Evolutionary conservation across 2,329 filamentous ascomycete species (phyloP).

Genomic region (Xylaria sp.): DNA sequence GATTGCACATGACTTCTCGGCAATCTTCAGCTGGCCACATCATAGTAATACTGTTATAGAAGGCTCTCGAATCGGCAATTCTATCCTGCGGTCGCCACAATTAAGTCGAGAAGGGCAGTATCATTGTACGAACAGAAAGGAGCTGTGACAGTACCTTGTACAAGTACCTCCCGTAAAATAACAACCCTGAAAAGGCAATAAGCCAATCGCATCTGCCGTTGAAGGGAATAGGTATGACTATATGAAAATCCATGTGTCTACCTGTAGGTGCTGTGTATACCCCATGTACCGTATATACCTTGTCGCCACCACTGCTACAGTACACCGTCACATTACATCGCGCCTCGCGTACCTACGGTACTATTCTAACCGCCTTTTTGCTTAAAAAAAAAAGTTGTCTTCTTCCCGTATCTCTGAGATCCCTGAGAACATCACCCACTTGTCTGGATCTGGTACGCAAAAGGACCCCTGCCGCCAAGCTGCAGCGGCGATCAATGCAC

Average conservation of each 20-base stretch:
- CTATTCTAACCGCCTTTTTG: not conserved
- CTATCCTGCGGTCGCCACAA: not conserved
- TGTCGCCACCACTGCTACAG: not conserved
- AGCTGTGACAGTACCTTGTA: not conserved
- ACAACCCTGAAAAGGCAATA: not conserved
- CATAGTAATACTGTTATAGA: not conserved
- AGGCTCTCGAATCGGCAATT: constrained; percentile 14
- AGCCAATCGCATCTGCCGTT: not conserved
- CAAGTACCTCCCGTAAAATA: not conserved
- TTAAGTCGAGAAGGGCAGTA: not conserved
- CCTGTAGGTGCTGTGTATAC: too few species aligned
- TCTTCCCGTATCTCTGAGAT: constrained; percentile 19
- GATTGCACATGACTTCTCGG: constrained; percentile 2
- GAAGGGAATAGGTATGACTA: not conserved
- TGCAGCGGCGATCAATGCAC: constrained; percentile 27
- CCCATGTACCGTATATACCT: constrained; percentile 8
- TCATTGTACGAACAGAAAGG: not conserved
- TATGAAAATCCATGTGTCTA: too few species aligned
- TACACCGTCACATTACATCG: not conserved
- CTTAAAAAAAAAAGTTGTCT: constrained; percentile 12
- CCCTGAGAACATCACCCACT: constrained; percentile 21
- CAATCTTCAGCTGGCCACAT: constrained; percentile 15
- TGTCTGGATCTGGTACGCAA: constrained; percentile 18
- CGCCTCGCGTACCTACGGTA: not conserved
- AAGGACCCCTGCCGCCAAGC: constrained; percentile 24